Evolutionary conservation across 345 rosid species (phyloP), one percentile per base, ranked within the genome.

Genomic region (Kandelia obovata): DNA sequence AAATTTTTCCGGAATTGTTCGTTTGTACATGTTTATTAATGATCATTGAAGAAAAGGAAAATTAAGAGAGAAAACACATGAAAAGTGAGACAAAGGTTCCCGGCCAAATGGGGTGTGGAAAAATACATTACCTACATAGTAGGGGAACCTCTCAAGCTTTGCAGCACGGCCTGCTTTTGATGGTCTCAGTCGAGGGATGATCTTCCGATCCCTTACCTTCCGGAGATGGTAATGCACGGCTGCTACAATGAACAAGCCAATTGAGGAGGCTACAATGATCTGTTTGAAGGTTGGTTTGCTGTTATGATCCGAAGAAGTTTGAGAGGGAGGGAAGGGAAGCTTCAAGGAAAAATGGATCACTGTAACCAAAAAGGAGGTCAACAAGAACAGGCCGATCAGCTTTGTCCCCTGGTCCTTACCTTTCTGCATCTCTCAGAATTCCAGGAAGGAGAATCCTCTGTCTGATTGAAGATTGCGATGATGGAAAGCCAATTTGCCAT

Each of bases 111-210:
- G 16, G 19, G 31, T 27, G 17, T 30, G 47, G 1, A 23, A 6
- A 51, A 21, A 13, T 9, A 19, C 16, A 55, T 60, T 83, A 91
- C 96, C 98, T 71, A 93, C 89, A 71, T 85, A 93, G 69, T 88
- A 82, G 26, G 94, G 78, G 84, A 93, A 93, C 76, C 78, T 85
- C 75, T 93, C 98, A 16, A 91, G 81, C 71, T 80, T 81, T 27
- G 79, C 81, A 21, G 78, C 77, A 2, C 71, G 85, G 61, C 84
- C 88, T 0, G 78, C 79, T 64, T 82, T 81, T 1, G 81, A 69
- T 16, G 73, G 62, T 68, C 72, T 82, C 3, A 88, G 63, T 51
- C 84, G 84, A 9, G 97, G 97, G 56, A 86, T 78, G 77, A 86
- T 83, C 81, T 82, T 93, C 43, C 80, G 77, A 74, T 86, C 81